These are phyloP conservation scores for Nannochloris sp. DNA, from an alignment of 139 green algal genomes.

Conservation along the genomic window DNA sequence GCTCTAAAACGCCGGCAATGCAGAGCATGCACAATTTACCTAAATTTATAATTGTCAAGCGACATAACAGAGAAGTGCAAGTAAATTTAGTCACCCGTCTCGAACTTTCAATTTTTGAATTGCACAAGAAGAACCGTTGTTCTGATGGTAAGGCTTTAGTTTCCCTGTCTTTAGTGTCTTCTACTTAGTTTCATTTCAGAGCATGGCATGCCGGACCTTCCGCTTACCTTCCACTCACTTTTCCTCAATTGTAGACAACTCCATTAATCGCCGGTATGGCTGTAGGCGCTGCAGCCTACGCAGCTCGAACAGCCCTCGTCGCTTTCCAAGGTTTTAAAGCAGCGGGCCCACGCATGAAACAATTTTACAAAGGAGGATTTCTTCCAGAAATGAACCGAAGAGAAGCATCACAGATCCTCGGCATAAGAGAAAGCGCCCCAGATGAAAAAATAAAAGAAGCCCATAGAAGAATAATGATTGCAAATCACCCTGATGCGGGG, in stretches of 20 bases:
- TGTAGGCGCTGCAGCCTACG: constrained; percentile 80
- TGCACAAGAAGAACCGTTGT: no score
- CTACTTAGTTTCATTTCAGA: no score
- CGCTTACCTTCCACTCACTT: no score
- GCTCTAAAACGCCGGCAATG: no score
- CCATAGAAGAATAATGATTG: constrained; percentile 94
- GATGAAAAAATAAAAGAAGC: constrained; percentile 89
- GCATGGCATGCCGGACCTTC: no score
- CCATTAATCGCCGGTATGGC: constrained; percentile 74
- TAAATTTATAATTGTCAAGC: no score
- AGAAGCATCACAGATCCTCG: constrained; percentile 89
- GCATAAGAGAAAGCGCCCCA: constrained; percentile 71
- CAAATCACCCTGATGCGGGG: constrained; percentile 95
- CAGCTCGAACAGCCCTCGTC: constrained; percentile 57
- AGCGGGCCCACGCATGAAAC: constrained; percentile 42
- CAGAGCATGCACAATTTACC: no score
- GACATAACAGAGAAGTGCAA: no score
- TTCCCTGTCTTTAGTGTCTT: no score
- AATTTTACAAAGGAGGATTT: constrained; percentile 92
- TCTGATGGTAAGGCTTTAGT: no score
- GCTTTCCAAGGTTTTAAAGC: constrained; percentile 55
- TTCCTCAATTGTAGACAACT: constrained; percentile 49
- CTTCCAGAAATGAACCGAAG: constrained; percentile 83
- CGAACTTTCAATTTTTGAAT: no score
- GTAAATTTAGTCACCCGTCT: no score